Base-by-base conservation (phyloP, 306 rosid genomes). In the Gillenia trifoliata region DNA sequence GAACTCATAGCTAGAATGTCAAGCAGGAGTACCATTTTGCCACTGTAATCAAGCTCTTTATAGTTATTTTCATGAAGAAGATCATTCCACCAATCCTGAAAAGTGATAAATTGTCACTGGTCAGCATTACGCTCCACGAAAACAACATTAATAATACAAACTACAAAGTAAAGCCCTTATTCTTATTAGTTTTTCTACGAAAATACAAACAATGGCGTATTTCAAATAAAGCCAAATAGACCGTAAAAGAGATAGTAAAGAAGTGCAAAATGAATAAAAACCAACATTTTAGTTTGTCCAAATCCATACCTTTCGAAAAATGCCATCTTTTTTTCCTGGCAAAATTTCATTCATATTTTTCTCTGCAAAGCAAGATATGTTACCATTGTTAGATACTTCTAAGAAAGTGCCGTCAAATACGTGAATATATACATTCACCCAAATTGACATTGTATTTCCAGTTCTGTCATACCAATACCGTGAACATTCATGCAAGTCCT, bases 11-110 rank as follows among this genome's bases (percentile, higher is more conserved):
- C 83, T 76, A 94, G 84, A 84, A 94, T 85, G 76, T 94, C 99
- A 19, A 91, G 80, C 64, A 94, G 82, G 80, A 94, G 81, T 82
- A 94, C 97, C 96, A 94, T 94, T 85, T 94, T 94, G 40, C 99
- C 99, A 78, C 99, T 89, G 78, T 94, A 89, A 80, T 91, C 87
- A 34, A 77, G 79, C 88, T 94, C 95, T 82, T 79, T 88, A 83
- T 85, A 94, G 69, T 85, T 92, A 54, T 84, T 88, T 66, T 78
- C 95, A 65, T 81, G 96, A 59, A 94, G 86, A 81, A 92, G 89
- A 80, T 85, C 96, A 74, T 89, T 90, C 96, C 97, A 94, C 98
- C 98, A 94, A 82, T 81, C 95, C 98, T 94, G 88, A 61, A 83
- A 86, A 65, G 30, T 22, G 36, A 78, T 65, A 78, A 29, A 52